Evolutionary conservation across 2,329 filamentous ascomycete genomes (phyloP).

Genomic region (Aspergillus quadrilineatus): DNA sequence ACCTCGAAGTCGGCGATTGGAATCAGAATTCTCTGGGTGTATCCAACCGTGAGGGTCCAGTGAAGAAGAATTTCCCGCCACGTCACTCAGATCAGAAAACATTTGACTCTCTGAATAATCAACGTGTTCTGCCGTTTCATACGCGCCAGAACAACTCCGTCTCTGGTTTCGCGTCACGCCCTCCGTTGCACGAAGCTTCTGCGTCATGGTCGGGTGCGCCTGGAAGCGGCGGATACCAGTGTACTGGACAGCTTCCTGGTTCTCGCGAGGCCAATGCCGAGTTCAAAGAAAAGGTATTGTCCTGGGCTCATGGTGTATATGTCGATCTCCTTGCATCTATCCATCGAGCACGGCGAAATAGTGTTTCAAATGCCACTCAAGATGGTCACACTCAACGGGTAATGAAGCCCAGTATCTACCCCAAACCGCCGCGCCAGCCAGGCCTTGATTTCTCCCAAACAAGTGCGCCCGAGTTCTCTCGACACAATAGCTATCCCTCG

Average conservation of each 20-base stretch:
- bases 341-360: constrained; percentile 52
- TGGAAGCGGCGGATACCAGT: constrained; percentile 24
- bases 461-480: constrained; percentile 24
- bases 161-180: constrained; percentile 23
- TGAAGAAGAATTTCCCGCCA: constrained; percentile 39
- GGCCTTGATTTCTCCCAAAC: constrained; percentile 50
- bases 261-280: constrained; percentile 41
- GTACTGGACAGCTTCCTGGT: constrained; percentile 20
- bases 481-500: constrained; percentile 38
- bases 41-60: constrained; percentile 28
- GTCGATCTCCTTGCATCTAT: constrained; percentile 67
- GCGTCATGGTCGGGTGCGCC: constrained; percentile 28
- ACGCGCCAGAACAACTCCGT: constrained; percentile 24
- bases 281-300: constrained; percentile 68
- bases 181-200: constrained; percentile 23
- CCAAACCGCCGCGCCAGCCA: constrained; percentile 60
- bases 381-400: constrained; percentile 45
- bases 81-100: constrained; percentile 38
- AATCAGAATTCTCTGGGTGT: constrained; percentile 29
- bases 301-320: constrained; percentile 71
- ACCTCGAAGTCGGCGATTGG: constrained; percentile 33
- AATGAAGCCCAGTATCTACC: constrained; percentile 59
- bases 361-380: constrained; percentile 47
- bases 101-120: constrained; percentile 28
- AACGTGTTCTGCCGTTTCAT: constrained; percentile 30